Conservation (phyloP, 495 filamentous ascomycete genomes). For the Aspergillus cavernicola region DNA sequence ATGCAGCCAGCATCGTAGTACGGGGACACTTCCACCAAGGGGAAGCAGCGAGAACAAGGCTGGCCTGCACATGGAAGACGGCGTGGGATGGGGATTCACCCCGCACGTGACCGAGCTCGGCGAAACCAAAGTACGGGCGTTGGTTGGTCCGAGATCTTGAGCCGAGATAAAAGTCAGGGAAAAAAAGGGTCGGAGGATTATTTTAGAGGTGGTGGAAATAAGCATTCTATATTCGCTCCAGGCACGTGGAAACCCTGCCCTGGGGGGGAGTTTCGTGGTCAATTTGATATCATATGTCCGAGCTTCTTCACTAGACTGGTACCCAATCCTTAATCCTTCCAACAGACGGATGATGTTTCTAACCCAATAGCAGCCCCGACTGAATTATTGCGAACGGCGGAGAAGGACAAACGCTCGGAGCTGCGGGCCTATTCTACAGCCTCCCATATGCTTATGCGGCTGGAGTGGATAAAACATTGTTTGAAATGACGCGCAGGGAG, state of each 20-base stretch:
- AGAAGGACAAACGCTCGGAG: slow-evolving; percentile 4
- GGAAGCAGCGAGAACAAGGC: slow-evolving; percentile 8
- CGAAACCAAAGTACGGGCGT: neutral
- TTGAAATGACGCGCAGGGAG: neutral
- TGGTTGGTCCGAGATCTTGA: neutral
- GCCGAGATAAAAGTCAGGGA: neutral
- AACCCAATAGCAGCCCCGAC: slow-evolving; percentile 14
- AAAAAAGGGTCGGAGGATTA: neutral
- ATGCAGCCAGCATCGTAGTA: slow-evolving; percentile 17
- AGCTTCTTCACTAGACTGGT: slow-evolving; percentile 10
- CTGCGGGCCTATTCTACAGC: slow-evolving; percentile 1
- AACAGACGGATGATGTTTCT: slow-evolving; percentile 13
- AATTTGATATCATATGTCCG: slow-evolving; percentile 21
- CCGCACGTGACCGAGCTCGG: slow-evolving; percentile 5
- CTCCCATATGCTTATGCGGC: slow-evolving; percentile 5
- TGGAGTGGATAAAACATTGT: neutral
- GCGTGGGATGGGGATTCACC: too few species aligned
- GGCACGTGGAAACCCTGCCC: slow-evolving; percentile 13
- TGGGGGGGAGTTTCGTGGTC: slow-evolving; percentile 4
- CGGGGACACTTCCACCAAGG: slow-evolving; percentile 8
- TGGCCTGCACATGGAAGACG: slow-evolving; percentile 3
- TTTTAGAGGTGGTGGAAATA: slow-evolving; percentile 9
- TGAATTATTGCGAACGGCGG: slow-evolving; percentile 6
- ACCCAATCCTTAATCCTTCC: slow-evolving; percentile 6
- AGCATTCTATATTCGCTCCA: slow-evolving; percentile 15